phyloP scores from a whole-genome alignment of 73 alveolate species.

The Urostyla sp. region DNA sequence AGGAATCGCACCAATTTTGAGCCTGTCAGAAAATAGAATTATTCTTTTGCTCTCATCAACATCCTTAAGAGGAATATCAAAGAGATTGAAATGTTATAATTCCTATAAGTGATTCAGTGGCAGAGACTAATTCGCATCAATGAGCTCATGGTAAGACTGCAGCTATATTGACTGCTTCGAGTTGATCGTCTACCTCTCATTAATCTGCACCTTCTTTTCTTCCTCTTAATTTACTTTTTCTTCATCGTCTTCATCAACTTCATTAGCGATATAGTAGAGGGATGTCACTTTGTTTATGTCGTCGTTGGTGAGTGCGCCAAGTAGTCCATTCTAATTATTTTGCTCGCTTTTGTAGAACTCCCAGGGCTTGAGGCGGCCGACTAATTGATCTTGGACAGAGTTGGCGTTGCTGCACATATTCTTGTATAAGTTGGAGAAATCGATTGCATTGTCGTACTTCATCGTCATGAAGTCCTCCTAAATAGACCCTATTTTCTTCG shows the following conservation, averaged over 20 bases:
- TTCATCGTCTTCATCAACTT: not conserved
- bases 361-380: slow-evolving; percentile 51
- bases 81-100: slow-evolving; percentile 2
- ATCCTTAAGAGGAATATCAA: slow-evolving; percentile 46
- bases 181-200: slow-evolving; percentile 7
- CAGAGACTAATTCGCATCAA: not conserved
- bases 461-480: too few species aligned
- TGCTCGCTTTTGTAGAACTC: slow-evolving; percentile 17
- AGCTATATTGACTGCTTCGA: slow-evolving; percentile 33
- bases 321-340: not conserved
- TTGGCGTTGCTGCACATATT: too few species aligned
- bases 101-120: not conserved
- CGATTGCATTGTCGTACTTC: too few species aligned
- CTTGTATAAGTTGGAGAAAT: too few species aligned
- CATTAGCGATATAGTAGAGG: not conserved
- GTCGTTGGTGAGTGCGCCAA: slow-evolving; percentile 12
- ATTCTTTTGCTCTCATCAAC: slow-evolving; percentile 34
- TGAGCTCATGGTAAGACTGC: slow-evolving; percentile 12
- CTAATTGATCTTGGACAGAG: too few species aligned
- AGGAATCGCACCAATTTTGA: too few species aligned
- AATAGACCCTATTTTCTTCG: too few species aligned
- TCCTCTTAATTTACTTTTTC: slow-evolving; percentile 22
- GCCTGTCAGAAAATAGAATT: slow-evolving; percentile 40
- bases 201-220: slow-evolving; percentile 15
- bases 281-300: slow-evolving; percentile 37